Percentiles rank a stretch among this genome's conserved stretches.
Evolutionary conservation across 371 early-diverging fungal genomes (phyloP).

Genomic region (Gilbertella persicaria): DNA sequence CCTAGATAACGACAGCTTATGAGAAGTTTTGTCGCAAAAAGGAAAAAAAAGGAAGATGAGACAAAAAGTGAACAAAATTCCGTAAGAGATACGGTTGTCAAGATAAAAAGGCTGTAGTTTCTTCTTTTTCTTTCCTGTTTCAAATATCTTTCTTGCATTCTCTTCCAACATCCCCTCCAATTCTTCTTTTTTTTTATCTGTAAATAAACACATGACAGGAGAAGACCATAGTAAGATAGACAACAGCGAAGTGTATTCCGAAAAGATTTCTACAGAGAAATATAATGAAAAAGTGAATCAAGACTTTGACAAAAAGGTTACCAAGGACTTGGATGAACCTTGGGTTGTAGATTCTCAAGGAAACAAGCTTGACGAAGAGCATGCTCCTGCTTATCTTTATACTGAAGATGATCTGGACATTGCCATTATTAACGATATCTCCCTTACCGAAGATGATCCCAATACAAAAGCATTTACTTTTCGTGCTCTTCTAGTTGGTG

Average conservation of each 20-base stretch:
- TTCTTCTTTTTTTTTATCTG: neutral
- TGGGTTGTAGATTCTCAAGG: neutral
- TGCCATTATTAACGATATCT: slow-evolving; percentile 37
- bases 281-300: neutral
- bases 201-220: neutral
- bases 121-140: too few relatives aligned
- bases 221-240: neutral
- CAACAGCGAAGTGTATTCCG: neutral
- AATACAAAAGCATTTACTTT: slow-evolving; percentile 23
- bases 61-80: too few relatives aligned
- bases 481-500: slow-evolving; percentile 26
- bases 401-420: slow-evolving; percentile 21
- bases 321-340: slow-evolving; percentile 1
- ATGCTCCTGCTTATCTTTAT: neutral
- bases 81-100: too few relatives aligned
- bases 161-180: too few relatives aligned
- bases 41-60: too few relatives aligned
- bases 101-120: too few relatives aligned
- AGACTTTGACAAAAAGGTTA: neutral
- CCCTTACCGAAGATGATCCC: slow-evolving; percentile 38
- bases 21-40: too few relatives aligned
- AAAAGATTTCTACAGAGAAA: neutral
- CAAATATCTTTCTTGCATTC: too few relatives aligned
- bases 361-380: neutral
- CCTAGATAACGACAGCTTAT: too few relatives aligned